Conservation (phyloP, 2,329 filamentous ascomycete genomes). For the Hypoxylon sp. region DNA sequence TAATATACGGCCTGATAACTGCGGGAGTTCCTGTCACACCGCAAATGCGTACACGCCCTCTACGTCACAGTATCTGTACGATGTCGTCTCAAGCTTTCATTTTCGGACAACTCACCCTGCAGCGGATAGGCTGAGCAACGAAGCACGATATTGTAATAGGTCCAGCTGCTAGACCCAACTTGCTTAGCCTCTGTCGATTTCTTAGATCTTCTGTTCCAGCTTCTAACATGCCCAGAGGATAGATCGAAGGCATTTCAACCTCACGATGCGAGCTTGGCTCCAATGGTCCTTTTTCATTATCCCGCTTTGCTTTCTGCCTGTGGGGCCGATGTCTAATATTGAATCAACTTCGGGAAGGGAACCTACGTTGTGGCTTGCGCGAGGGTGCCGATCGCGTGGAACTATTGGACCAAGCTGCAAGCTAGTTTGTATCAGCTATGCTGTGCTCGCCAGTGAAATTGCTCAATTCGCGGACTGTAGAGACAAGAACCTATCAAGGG, state of each 20-base stretch:
- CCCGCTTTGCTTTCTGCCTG: conserved; percentile 3
- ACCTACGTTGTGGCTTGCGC: conserved; percentile 28
- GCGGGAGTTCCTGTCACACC: conserved; percentile 14
- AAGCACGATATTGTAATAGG: conserved; percentile 3
- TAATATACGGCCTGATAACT: conserved; percentile 12
- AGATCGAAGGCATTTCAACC: conserved; percentile 1
- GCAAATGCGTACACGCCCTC: conserved; percentile 22
- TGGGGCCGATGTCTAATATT: conserved; percentile 25
- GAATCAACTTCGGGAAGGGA: conserved; percentile 9
- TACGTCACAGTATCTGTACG: conserved; percentile 26
- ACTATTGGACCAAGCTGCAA: conserved; percentile 24
- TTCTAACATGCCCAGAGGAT: too few relatives aligned
- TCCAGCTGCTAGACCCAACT: not conserved
- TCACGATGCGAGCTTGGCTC: not conserved
- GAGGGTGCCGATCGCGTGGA: conserved; percentile 26
- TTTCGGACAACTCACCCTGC: conserved; percentile 28
- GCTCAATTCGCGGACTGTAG: too few relatives aligned
- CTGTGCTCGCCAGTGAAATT: not conserved
- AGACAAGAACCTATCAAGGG: not conserved
- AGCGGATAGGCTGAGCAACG: conserved; percentile 28
- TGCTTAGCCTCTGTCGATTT: too few relatives aligned
- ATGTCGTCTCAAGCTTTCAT: conserved; percentile 12
- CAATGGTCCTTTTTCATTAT: conserved; percentile 1
- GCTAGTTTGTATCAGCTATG: conserved; percentile 10
- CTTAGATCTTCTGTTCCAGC: too few relatives aligned